Evolutionary conservation across 192 early-diverging fungal genomes (phyloP).

Genomic region (Umbelopsis sp.): DNA sequence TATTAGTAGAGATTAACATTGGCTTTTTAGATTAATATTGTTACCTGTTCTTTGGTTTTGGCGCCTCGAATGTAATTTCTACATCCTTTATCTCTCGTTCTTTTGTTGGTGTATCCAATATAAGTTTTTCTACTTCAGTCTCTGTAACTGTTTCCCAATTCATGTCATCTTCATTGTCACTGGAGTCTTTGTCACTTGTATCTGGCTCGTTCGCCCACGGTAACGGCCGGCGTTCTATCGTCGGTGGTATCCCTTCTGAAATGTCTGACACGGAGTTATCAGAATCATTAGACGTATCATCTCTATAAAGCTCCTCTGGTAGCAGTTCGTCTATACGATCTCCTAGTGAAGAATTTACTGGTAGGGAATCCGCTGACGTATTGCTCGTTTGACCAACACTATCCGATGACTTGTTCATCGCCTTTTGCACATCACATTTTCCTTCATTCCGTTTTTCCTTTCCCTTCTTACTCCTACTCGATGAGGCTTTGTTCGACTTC

Average conservation of each 20-base stretch:
- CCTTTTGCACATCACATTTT: background rate
- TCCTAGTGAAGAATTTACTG: background rate
- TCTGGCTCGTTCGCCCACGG: constrained; percentile 15
- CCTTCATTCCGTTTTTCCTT: background rate
- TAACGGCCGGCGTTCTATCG: background rate
- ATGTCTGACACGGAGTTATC: background rate
- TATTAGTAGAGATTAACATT: no score
- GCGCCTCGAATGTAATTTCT: constrained; percentile 32
- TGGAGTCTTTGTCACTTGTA: background rate
- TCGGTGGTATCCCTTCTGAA: background rate
- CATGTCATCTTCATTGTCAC: constrained; percentile 34
- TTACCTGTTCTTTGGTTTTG: constrained; percentile 24
- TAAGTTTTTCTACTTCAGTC: constrained; percentile 17
- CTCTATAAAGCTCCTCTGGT: background rate
- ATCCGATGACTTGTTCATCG: background rate
- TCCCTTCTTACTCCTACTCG: background rate
- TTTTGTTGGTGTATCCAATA: background rate
- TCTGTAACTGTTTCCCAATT: constrained; percentile 52
- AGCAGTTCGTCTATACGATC: background rate
- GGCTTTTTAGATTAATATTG: no score
- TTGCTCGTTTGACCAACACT: background rate
- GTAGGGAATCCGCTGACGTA: background rate
- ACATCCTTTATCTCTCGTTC: constrained; percentile 37
- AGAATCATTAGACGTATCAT: background rate
- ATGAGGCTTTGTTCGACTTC: background rate